A percentile compares a stretch with the other conserved stretches of the same genome.
These are phyloP conservation scores for Parachaetomium inaequale DNA, from an alignment of 495 filamentous ascomycete genomes.

Conservation along the genomic window DNA sequence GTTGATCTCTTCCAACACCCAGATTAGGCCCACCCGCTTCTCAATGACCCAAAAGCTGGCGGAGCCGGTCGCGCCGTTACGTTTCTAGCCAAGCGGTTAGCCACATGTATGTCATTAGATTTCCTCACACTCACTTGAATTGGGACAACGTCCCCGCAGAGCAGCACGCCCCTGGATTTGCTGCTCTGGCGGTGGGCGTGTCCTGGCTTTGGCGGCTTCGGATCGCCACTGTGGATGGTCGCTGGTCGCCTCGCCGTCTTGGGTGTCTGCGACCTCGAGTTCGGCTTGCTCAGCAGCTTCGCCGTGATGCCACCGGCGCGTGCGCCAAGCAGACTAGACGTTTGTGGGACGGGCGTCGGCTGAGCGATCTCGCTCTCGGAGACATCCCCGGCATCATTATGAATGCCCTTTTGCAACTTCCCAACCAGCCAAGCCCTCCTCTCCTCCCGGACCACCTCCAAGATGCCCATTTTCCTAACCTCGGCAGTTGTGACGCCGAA, in stretches of 20 bases:
- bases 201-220: conserved; percentile 55
- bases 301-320: conserved; percentile 77
- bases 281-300: conserved; percentile 79
- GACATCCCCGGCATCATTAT: conserved; percentile 42
- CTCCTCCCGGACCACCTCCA: conserved; percentile 90
- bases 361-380: conserved; percentile 44
- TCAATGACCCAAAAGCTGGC: conserved; percentile 98
- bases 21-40: conserved; percentile 88
- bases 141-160: conserved; percentile 96
- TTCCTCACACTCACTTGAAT: conserved; percentile 46
- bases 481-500: conserved; percentile 95
- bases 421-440: conserved; percentile 84
- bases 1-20: conserved; percentile 96
- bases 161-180: conserved; percentile 83
- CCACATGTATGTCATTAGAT: not conserved
- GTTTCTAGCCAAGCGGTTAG: conserved; percentile 59
- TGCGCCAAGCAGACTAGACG: conserved; percentile 52
- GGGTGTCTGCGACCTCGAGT: conserved; percentile 59
- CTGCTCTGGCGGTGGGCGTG: conserved; percentile 54
- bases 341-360: conserved; percentile 46
- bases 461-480: conserved; percentile 87
- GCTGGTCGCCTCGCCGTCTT: conserved; percentile 55
- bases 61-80: conserved; percentile 84
- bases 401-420: conserved; percentile 60
- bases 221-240: conserved; percentile 72